Evolutionary conservation across 768 basidiomycete genomes (phyloP).

Genomic region (Agaricus bisporus): DNA sequence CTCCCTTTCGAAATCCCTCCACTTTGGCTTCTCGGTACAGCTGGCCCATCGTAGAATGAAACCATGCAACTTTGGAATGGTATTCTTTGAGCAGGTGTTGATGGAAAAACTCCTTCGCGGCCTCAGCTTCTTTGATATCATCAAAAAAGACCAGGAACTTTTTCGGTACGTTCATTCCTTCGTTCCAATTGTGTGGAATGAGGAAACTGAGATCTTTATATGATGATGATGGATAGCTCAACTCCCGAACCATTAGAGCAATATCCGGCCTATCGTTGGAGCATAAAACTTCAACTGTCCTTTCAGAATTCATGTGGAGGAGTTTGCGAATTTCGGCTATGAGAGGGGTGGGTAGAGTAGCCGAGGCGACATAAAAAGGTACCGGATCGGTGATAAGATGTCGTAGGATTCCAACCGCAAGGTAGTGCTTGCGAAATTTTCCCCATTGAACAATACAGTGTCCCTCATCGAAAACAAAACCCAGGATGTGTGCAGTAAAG

Average conservation of each 20-base stretch:
- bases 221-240: background rate
- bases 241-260: background rate
- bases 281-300: background rate
- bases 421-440: background rate
- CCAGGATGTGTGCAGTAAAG: background rate
- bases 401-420: background rate
- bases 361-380: background rate
- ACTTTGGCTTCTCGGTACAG: background rate
- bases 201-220: background rate
- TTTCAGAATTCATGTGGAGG: background rate
- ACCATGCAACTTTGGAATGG: background rate
- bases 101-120: background rate
- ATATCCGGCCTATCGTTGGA: background rate
- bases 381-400: background rate
- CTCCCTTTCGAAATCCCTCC: background rate
- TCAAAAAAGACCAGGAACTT: background rate
- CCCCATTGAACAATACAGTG: constrained; percentile 21
- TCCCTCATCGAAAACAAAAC: constrained; percentile 30
- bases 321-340: background rate
- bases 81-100: background rate
- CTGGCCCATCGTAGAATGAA: background rate
- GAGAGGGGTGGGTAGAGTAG: background rate
- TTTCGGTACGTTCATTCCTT: background rate
- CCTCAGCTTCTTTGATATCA: background rate
- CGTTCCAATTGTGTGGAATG: background rate